A percentile compares a stretch with the other conserved stretches of the same genome.
Evolutionary conservation across 441 rosid species (phyloP).

Genomic region (Codiaeum variegatum): DNA sequence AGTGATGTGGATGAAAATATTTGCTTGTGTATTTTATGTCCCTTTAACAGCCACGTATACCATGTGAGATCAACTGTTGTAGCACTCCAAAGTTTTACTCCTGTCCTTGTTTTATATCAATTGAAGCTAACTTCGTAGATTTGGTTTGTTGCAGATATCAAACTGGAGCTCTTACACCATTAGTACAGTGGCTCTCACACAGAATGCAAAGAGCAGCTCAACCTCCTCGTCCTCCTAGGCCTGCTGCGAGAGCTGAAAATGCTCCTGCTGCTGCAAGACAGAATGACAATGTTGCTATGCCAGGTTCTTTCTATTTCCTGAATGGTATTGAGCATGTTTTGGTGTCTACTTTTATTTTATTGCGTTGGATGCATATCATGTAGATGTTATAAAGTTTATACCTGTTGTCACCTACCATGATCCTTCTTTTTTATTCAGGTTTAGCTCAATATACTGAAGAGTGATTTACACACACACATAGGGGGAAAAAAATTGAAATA

Average conservation of each 20-base stretch:
- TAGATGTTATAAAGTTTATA: not conserved
- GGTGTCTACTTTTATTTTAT: not conserved
- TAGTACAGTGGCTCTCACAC: constrained; percentile 85
- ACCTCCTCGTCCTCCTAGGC: constrained; percentile 72
- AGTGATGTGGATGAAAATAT: not conserved
- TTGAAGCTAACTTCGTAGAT: constrained; percentile 1
- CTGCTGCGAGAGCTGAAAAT: constrained; percentile 66
- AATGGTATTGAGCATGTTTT: not conserved
- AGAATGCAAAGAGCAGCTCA: constrained; percentile 96
- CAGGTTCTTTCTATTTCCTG: constrained; percentile 44
- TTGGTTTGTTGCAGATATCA: constrained; percentile 62
- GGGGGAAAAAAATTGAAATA: no score
- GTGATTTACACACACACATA: no score
- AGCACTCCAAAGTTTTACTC: not conserved
- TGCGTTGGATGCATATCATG: not conserved
- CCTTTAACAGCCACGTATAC: not conserved
- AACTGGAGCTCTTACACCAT: constrained; percentile 92
- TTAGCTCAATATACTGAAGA: not conserved
- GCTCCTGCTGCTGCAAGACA: constrained; percentile 61
- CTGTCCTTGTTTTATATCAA: not conserved
- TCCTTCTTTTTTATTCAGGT: not conserved
- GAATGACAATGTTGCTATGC: constrained; percentile 50
- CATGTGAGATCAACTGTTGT: not conserved
- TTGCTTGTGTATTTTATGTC: not conserved
- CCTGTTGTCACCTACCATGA: not conserved